Evolutionary conservation across 2,329 filamentous ascomycete species (phyloP).

Genomic region (Botrytis cinerea): DNA sequence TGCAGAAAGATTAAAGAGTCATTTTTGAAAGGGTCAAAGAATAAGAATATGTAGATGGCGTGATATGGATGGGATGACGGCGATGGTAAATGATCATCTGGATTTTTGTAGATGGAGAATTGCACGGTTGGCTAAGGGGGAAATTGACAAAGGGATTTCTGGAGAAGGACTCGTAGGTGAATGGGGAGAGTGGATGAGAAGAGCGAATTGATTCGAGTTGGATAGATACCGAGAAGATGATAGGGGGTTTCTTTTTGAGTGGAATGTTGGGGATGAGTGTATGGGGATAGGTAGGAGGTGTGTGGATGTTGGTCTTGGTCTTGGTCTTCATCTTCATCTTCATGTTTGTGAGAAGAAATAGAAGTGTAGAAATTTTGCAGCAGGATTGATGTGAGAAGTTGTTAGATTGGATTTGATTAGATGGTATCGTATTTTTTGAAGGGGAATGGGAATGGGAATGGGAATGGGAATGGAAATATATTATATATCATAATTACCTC

Average conservation of each 20-base stretch:
- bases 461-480: too few relatives aligned
- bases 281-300: too few relatives aligned
- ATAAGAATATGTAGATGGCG: neutral
- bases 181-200: neutral
- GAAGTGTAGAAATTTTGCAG: too few relatives aligned
- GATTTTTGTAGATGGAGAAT: neutral
- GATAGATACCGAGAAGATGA: neutral
- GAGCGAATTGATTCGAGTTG: neutral
- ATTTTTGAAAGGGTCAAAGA: neutral
- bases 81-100: neutral
- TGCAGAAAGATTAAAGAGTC: conserved; percentile 27
- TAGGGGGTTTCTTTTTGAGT: neutral
- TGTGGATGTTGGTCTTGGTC: too few relatives aligned
- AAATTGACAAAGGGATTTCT: neutral
- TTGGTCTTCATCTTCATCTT: too few relatives aligned
- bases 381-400: too few relatives aligned
- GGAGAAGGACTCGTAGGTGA: neutral
- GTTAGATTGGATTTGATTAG: too few relatives aligned
- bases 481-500: too few relatives aligned
- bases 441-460: too few relatives aligned
- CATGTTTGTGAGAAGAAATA: too few relatives aligned
- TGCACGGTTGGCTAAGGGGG: neutral
- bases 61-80: neutral
- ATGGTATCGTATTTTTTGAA: too few relatives aligned
- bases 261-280: neutral